A percentile compares a stretch with the other conserved stretches of the same genome.
These are phyloP conservation scores for Maudiozyma barnettii DNA, from an alignment of 805 yeast genomes.

Conservation along the genomic window DNA sequence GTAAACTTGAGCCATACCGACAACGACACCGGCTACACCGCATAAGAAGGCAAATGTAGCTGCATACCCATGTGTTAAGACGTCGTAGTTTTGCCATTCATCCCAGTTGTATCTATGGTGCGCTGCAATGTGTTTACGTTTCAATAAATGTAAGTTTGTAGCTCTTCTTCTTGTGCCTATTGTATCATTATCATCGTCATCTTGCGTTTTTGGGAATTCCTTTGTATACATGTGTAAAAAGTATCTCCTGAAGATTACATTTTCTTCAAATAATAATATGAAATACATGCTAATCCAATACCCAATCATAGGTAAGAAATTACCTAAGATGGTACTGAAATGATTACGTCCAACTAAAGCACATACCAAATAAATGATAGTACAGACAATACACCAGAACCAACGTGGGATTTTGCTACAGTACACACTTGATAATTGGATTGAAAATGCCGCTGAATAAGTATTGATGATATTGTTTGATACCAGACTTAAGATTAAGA, in stretches of 20 bases:
- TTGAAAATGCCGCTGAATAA: slow-evolving; percentile 72
- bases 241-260: slow-evolving; percentile 51
- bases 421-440: slow-evolving; percentile 50
- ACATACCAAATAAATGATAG: slow-evolving; percentile 55
- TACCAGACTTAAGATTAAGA: slow-evolving; percentile 63
- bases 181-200: not conserved
- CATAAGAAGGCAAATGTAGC: slow-evolving; percentile 53
- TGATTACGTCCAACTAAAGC: slow-evolving; percentile 69
- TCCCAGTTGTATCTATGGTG: slow-evolving; percentile 57
- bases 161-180: not conserved
- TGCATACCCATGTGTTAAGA: slow-evolving; percentile 63
- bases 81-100: slow-evolving; percentile 55
- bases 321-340: slow-evolving; percentile 63
- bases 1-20: slow-evolving; percentile 84
- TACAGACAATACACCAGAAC: slow-evolving; percentile 57
- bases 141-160: slow-evolving; percentile 12
- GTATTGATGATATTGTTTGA: slow-evolving; percentile 76
- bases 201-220: slow-evolving; percentile 31
- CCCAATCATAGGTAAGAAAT: slow-evolving; percentile 84
- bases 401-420: slow-evolving; percentile 67
- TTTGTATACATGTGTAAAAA: slow-evolving; percentile 35
- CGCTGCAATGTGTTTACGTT: slow-evolving; percentile 11
- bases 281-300: slow-evolving; percentile 84
- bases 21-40: slow-evolving; percentile 74
- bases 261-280: slow-evolving; percentile 62